These are phyloP conservation scores for Stereum hirsutum DNA, from an alignment of 1,284 basidiomycete species.

Conservation along the genomic window DNA sequence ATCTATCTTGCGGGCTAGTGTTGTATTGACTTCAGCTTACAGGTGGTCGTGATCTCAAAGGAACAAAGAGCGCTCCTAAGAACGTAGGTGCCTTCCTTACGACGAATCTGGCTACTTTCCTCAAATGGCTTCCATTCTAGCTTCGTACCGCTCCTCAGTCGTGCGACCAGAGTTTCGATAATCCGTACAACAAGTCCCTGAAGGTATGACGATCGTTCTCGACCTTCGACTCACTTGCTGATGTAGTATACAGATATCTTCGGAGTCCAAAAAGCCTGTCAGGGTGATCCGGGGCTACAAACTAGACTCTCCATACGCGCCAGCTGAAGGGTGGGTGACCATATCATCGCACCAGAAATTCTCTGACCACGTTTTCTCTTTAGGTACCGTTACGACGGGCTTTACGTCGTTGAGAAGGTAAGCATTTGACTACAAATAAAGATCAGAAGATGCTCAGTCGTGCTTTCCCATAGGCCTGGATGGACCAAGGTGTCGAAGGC, in stretches of 20 bases:
- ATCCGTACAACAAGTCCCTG: conserved; percentile 58
- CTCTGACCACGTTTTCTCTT: background rate
- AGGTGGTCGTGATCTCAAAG: conserved; percentile 77
- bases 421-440: conserved; percentile 4
- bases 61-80: conserved; percentile 67
- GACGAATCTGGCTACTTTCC: too few species aligned
- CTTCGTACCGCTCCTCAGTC: conserved; percentile 80
- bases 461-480: conserved; percentile 44
- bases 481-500: conserved; percentile 55
- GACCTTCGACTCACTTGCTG: background rate
- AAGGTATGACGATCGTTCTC: conserved; percentile 30
- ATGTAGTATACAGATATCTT: conserved; percentile 40
- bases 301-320: conserved; percentile 57
- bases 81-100: conserved; percentile 61
- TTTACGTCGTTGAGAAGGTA: conserved; percentile 71
- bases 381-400: conserved; percentile 79
- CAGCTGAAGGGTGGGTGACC: conserved; percentile 52
- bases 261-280: conserved; percentile 65
- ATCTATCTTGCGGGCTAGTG: background rate
- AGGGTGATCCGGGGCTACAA: conserved; percentile 82
- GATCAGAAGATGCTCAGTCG: background rate
- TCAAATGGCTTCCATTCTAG: conserved; percentile 25
- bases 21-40: background rate
- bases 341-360: background rate
- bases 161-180: conserved; percentile 70